Percentiles rank a stretch among this genome's conserved stretches.
Evolutionary conservation across 164 flowering plant species (phyloP).

Genomic region (Buxus sempervirens): DNA sequence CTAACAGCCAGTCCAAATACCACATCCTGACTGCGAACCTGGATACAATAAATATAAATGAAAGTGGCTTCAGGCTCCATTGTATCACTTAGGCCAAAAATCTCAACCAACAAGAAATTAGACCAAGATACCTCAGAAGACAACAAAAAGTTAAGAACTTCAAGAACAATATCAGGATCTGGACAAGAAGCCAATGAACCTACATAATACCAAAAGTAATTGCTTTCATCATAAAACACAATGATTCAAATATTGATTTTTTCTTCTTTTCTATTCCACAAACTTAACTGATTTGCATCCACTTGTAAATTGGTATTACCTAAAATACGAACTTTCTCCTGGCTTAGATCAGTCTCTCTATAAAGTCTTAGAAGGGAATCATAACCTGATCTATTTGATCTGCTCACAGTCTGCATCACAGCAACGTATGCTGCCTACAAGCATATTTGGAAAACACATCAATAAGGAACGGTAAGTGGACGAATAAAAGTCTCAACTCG

Average conservation of each 20-base stretch:
- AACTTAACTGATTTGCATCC: not conserved
- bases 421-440: slow-evolving; percentile 86
- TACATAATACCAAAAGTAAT: slow-evolving; percentile 18
- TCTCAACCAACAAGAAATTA: not conserved
- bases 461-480: not conserved
- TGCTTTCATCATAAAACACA: not conserved
- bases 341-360: slow-evolving; percentile 86
- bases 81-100: not conserved
- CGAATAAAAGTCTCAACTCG: not conserved
- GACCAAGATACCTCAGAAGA: slow-evolving; percentile 62
- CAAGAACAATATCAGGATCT: slow-evolving; percentile 69
- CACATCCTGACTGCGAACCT: slow-evolving; percentile 97
- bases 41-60: not conserved
- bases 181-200: slow-evolving; percentile 78
- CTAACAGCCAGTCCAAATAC: slow-evolving; percentile 73
- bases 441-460: slow-evolving; percentile 6
- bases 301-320: slow-evolving; percentile 27
- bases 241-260: not conserved
- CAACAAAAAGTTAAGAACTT: slow-evolving; percentile 78
- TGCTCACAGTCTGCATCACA: slow-evolving; percentile 64
- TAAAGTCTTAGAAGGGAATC: slow-evolving; percentile 79
- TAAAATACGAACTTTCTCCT: slow-evolving; percentile 84
- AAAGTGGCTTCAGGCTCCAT: not conserved
- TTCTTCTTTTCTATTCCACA: no score
- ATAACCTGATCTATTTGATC: slow-evolving; percentile 67